Conservation (phyloP, 352 stramenopile genomes). For the Albugo laibachii region DNA sequence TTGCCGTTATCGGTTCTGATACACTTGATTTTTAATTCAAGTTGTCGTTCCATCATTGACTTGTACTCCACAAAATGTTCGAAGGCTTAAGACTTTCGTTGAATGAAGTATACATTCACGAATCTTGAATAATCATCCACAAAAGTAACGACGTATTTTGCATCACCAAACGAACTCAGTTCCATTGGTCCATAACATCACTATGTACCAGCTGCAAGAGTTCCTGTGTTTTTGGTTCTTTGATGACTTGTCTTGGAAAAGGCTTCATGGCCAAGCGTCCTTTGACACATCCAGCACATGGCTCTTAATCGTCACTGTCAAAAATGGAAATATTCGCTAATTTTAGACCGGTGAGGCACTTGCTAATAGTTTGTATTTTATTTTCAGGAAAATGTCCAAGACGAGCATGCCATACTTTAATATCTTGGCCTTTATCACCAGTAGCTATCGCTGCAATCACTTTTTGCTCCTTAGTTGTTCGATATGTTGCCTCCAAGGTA, state of each 20-base stretch:
- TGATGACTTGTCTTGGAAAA: neutral
- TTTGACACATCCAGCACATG: neutral
- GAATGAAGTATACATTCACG: conserved; percentile 2
- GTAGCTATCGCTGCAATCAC: too few species aligned
- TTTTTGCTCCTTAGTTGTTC: too few species aligned
- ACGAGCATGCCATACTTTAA: too few species aligned
- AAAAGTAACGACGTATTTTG: conserved; percentile 7
- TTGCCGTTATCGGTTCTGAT: too few species aligned
- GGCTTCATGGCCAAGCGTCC: neutral
- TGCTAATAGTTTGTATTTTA: too few species aligned
- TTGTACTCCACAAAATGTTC: conserved; percentile 5
- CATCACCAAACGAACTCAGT: neutral
- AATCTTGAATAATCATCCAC: conserved; percentile 6
- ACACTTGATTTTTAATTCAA: too few species aligned
- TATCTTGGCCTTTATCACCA: too few species aligned
- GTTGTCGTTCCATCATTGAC: conserved; percentile 1
- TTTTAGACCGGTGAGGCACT: too few species aligned
- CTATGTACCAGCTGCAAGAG: neutral
- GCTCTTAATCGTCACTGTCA: neutral
- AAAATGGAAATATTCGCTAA: too few species aligned
- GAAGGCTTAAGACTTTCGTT: conserved; percentile 1
- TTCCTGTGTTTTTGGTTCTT: neutral
- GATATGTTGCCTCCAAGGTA: too few species aligned
- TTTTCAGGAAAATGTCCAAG: too few species aligned
- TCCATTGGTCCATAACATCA: neutral